Conservation (phyloP, 2,329 filamentous ascomycete genomes). For the Colletotrichum orchidophilum region DNA sequence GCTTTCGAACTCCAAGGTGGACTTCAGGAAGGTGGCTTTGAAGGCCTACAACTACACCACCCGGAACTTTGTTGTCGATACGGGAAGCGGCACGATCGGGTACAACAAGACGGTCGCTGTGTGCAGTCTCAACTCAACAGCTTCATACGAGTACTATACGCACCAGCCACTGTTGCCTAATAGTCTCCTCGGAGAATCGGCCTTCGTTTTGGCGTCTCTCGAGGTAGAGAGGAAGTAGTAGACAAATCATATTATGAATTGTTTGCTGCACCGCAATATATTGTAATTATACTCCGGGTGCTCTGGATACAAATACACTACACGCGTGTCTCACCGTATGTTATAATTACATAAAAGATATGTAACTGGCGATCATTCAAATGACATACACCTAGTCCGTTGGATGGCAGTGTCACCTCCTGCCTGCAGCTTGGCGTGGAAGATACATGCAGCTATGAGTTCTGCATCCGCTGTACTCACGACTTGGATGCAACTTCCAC, state of each 20-base stretch:
- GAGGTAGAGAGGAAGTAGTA: constrained; percentile 42
- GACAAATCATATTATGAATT: too few species aligned
- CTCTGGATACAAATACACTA: too few species aligned
- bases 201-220: constrained; percentile 48
- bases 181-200: constrained; percentile 48
- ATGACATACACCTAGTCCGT: too few species aligned
- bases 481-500: too few species aligned
- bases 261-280: neutral
- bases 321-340: too few species aligned
- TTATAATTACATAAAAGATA: too few species aligned
- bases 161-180: constrained; percentile 46
- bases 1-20: neutral
- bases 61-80: constrained; percentile 16
- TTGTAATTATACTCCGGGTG: neutral
- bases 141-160: constrained; percentile 51
- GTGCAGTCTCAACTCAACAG: constrained; percentile 53
- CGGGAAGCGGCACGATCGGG: constrained; percentile 34
- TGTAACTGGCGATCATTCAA: too few species aligned
- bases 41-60: constrained; percentile 29
- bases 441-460: too few species aligned
- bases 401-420: too few species aligned
- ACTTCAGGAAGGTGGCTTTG: constrained; percentile 20
- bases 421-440: too few species aligned
- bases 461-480: too few species aligned
- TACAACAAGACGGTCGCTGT: constrained; percentile 50